Evolutionary conservation across 2,329 filamentous ascomycete genomes (phyloP).

Genomic region (Teratosphaeria epicoccoides): DNA sequence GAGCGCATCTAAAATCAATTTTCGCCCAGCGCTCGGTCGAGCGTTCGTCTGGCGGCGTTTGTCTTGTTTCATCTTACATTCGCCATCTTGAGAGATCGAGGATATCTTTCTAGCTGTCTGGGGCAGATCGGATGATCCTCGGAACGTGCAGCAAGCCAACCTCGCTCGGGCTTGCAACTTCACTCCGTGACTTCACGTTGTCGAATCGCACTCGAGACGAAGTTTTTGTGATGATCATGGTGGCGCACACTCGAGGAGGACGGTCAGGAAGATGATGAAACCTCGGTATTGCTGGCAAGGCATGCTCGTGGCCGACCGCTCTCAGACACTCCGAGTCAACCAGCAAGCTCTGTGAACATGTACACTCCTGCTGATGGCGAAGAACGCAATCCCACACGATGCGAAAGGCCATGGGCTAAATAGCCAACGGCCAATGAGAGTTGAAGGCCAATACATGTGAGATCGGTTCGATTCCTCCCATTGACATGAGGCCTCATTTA

Average conservation of each 20-base stretch:
- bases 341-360: background rate
- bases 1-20: too few species aligned
- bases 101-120: background rate
- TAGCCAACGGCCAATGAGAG: too few species aligned
- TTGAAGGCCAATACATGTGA: too few species aligned
- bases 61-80: background rate
- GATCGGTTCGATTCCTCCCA: too few species aligned
- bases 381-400: background rate
- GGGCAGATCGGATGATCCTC: background rate
- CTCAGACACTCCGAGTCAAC: background rate
- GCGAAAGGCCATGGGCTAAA: background rate
- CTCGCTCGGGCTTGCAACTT: background rate
- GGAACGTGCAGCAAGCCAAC: background rate
- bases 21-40: background rate
- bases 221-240: background rate
- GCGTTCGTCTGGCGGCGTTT: background rate
- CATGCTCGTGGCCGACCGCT: background rate
- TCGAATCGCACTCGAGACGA: background rate
- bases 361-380: background rate
- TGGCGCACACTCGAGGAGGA: background rate
- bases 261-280: background rate
- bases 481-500: too few species aligned
- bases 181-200: background rate
- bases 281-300: background rate
- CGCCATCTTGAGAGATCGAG: background rate